These are phyloP conservation scores for Closterium sp. DNA, from an alignment of 139 green algal genomes.

Conservation along the genomic window DNA sequence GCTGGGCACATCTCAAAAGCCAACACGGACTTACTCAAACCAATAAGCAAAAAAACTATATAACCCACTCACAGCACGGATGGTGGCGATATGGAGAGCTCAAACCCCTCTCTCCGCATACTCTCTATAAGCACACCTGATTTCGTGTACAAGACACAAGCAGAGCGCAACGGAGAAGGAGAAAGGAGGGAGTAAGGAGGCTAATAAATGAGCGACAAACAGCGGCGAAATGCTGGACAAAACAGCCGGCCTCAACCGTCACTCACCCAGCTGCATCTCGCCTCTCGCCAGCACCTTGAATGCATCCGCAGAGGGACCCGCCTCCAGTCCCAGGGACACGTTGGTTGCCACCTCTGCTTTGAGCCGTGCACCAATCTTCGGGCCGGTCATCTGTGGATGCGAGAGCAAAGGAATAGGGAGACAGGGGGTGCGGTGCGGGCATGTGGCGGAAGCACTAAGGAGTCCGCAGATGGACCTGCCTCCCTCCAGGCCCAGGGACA, in stretches of 20 bases:
- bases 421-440: too few relatives aligned
- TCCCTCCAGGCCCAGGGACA: too few relatives aligned
- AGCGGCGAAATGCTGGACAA: too few relatives aligned
- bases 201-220: not conserved
- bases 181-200: not conserved
- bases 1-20: too few relatives aligned
- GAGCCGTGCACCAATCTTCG: slow-evolving; percentile 81
- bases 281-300: slow-evolving; percentile 83
- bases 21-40: too few relatives aligned
- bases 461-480: too few relatives aligned
- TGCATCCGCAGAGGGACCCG: slow-evolving; percentile 27
- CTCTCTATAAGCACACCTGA: slow-evolving; percentile 79
- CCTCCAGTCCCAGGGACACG: slow-evolving; percentile 65
- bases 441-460: too few relatives aligned
- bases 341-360: slow-evolving; percentile 77
- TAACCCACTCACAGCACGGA: slow-evolving; percentile 24
- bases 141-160: too few relatives aligned
- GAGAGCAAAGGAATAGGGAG: too few relatives aligned
- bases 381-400: slow-evolving; percentile 65
- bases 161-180: not conserved
- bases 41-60: too few relatives aligned
- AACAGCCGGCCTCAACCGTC: too few relatives aligned
- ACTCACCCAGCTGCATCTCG: slow-evolving; percentile 83
- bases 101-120: slow-evolving; percentile 81
- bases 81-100: slow-evolving; percentile 83